phyloP scores from a whole-genome alignment of 2,329 filamentous ascomycete species.

The Didymella exigua region DNA sequence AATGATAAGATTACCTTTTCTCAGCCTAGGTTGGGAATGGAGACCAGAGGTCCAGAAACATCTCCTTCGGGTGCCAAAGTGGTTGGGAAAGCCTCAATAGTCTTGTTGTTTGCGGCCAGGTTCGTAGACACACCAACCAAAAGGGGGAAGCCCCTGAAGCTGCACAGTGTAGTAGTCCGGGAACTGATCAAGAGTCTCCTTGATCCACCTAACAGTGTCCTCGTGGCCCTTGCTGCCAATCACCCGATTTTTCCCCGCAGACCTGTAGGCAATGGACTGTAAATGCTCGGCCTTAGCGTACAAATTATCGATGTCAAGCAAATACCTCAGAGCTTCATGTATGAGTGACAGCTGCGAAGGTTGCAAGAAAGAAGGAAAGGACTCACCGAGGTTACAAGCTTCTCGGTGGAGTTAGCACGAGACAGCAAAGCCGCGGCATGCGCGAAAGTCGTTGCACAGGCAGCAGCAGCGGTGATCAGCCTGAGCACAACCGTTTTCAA shows the following conservation, averaged over 20 bases:
- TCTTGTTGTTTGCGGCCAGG: slow-evolving; percentile 38
- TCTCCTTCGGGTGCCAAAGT: slow-evolving; percentile 41
- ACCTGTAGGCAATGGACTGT: slow-evolving; percentile 49
- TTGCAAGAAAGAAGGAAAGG: background rate
- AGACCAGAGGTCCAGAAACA: slow-evolving; percentile 38
- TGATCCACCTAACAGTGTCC: slow-evolving; percentile 48
- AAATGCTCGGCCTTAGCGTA: slow-evolving; percentile 40
- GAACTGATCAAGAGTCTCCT: slow-evolving; percentile 35
- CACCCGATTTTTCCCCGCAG: slow-evolving; percentile 48
- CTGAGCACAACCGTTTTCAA: slow-evolving; percentile 27
- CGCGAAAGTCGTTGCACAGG: slow-evolving; percentile 24
- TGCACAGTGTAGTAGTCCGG: slow-evolving; percentile 48
- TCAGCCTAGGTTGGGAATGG: slow-evolving; percentile 44
- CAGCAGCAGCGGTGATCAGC: slow-evolving; percentile 31
- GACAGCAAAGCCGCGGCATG: slow-evolving; percentile 32
- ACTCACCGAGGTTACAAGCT: slow-evolving; percentile 36
- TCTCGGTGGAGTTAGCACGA: slow-evolving; percentile 26
- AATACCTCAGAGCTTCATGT: slow-evolving; percentile 33
- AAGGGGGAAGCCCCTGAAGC: slow-evolving; percentile 37
- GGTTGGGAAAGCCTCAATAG: slow-evolving; percentile 33
- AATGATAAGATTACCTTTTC: slow-evolving; percentile 28
- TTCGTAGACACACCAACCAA: slow-evolving; percentile 34
- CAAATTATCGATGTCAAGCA: slow-evolving; percentile 35
- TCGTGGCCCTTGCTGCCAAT: slow-evolving; percentile 50
- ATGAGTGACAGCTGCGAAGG: background rate